These are phyloP conservation scores for Starmera caribaea DNA, from an alignment of 805 yeast genomes.

Conservation along the genomic window DNA sequence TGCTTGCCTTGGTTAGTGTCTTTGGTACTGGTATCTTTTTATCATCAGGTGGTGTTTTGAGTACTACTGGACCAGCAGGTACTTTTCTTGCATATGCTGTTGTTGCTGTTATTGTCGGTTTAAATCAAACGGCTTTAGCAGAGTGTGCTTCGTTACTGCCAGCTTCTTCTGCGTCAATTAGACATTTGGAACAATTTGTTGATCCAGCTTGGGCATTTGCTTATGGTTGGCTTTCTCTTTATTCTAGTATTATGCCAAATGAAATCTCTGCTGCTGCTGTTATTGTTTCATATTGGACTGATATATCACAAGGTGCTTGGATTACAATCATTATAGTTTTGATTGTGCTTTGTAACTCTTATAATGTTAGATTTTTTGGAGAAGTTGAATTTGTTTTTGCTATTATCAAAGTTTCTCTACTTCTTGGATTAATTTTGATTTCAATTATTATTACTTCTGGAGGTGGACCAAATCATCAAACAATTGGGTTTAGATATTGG, in stretches of 20 bases:
- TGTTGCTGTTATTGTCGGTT: conserved; percentile 24
- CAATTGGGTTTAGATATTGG: conserved; percentile 30
- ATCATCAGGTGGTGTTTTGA: conserved; percentile 24
- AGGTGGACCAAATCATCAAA: conserved; percentile 27
- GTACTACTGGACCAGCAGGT: conserved; percentile 22
- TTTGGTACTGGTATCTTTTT: conserved; percentile 30
- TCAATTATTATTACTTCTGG: conserved; percentile 33
- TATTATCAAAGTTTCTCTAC: conserved; percentile 28
- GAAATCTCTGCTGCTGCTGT: conserved; percentile 34
- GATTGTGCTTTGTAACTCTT: conserved; percentile 24
- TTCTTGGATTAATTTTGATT: conserved; percentile 18
- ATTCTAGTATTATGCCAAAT: conserved; percentile 31
- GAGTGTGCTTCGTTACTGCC: conserved; percentile 26
- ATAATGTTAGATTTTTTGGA: conserved; percentile 32
- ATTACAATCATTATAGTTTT: conserved; percentile 27
- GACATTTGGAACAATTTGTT: conserved; percentile 23
- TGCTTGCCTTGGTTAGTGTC: conserved; percentile 36
- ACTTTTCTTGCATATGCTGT: conserved; percentile 21
- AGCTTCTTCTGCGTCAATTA: conserved; percentile 22
- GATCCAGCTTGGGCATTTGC: conserved; percentile 35
- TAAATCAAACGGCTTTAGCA: conserved; percentile 27
- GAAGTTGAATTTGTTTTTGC: conserved; percentile 37
- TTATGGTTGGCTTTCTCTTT: conserved; percentile 31
- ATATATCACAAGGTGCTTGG: conserved; percentile 32
- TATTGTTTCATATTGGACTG: conserved; percentile 32